Evolutionary conservation across 106 monocot species (phyloP).

Genomic region (Apostasia ramifera): DNA sequence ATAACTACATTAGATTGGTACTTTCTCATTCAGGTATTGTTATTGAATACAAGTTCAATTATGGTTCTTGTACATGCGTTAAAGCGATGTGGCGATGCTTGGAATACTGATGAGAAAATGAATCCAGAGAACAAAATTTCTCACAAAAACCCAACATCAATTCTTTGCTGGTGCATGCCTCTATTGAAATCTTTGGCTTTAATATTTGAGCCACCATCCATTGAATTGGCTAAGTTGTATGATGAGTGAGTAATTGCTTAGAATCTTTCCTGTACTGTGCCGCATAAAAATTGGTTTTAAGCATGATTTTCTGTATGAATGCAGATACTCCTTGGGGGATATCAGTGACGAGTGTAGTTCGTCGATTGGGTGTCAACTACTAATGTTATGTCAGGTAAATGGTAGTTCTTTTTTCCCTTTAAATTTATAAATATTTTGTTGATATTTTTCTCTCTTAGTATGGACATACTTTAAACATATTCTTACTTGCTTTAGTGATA

Average conservation of each 20-base stretch:
- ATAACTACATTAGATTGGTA: constrained; percentile 6
- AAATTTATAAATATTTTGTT: not conserved
- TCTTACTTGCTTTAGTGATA: not conserved
- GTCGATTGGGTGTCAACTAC: constrained; percentile 37
- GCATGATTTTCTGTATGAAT: constrained; percentile 9
- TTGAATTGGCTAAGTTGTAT: constrained; percentile 3
- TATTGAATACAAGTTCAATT: constrained; percentile 41
- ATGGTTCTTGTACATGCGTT: constrained; percentile 40
- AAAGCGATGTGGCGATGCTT: constrained; percentile 29
- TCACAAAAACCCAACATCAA: constrained; percentile 17
- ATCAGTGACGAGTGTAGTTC: constrained; percentile 31
- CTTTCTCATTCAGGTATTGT: constrained; percentile 38
- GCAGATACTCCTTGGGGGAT: constrained; percentile 33
- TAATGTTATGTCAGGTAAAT: constrained; percentile 65
- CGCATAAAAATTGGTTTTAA: not conserved
- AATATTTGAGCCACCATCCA: constrained; percentile 40
- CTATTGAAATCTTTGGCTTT: constrained; percentile 62
- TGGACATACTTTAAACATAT: not conserved
- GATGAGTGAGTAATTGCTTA: constrained; percentile 35
- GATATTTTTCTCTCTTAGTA: not conserved
- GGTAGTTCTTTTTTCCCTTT: not conserved
- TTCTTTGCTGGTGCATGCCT: constrained; percentile 52
- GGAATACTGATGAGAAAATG: constrained; percentile 24
- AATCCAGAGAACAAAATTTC: constrained; percentile 23
- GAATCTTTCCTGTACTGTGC: not conserved